These are phyloP conservation scores for Platanthera zijinensis DNA, from an alignment of 106 monocot species.

Conservation along the genomic window DNA sequence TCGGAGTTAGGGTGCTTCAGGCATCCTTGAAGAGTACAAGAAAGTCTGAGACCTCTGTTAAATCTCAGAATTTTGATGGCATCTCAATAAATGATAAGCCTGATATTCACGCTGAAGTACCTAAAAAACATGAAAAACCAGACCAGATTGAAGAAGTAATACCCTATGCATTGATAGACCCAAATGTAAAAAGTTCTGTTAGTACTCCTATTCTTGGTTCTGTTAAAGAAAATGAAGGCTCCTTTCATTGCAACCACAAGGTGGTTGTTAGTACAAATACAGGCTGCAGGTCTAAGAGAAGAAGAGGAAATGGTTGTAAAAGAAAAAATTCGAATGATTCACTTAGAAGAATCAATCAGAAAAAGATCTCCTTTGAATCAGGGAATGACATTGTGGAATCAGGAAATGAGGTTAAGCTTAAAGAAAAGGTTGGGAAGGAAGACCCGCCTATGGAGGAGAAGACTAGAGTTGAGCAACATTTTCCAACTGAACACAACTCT, in stretches of 20 bases:
- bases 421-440: constrained; percentile 7
- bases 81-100: constrained; percentile 7
- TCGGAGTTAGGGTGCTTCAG: constrained; percentile 6
- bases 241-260: constrained; percentile 21
- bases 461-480: not conserved
- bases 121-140: constrained; percentile 1
- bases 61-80: constrained; percentile 14
- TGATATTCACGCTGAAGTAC: constrained; percentile 2
- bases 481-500: constrained; percentile 7
- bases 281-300: constrained; percentile 13
- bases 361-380: constrained; percentile 2
- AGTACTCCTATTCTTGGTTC: constrained; percentile 10
- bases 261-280: constrained; percentile 38
- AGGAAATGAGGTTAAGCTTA: not conserved
- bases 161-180: constrained; percentile 12
- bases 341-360: constrained; percentile 9
- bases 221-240: not conserved
- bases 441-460: constrained; percentile 8
- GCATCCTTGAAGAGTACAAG: not conserved
- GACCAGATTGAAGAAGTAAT: constrained; percentile 5
- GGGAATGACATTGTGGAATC: constrained; percentile 1
- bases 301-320: constrained; percentile 5
- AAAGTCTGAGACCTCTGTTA: constrained; percentile 6
- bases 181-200: constrained; percentile 11
- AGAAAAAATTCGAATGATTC: constrained; percentile 1